These are phyloP conservation scores for Penicillium oxalicum DNA, from an alignment of 2,329 filamentous ascomycete genomes.

Conservation along the genomic window DNA sequence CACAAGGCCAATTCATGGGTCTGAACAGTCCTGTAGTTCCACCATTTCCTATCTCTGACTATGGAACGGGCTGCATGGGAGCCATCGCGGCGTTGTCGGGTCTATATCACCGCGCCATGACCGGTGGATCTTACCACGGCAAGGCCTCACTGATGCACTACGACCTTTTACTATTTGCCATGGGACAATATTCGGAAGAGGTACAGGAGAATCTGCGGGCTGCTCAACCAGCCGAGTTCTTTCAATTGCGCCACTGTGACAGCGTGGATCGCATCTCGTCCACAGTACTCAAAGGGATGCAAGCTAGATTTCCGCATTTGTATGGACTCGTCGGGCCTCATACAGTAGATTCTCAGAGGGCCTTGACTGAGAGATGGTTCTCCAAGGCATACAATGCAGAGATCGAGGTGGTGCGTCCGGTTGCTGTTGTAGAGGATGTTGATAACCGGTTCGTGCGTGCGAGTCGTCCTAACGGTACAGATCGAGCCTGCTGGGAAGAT, in stretches of 20 bases:
- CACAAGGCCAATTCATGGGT: conserved; percentile 39
- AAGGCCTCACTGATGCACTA: conserved; percentile 62
- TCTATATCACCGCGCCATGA: conserved; percentile 56
- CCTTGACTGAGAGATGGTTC: conserved; percentile 47
- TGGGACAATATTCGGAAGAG: conserved; percentile 51
- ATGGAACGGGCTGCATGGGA: conserved; percentile 67
- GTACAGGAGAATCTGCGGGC: conserved; percentile 50
- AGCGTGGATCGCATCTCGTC: conserved; percentile 62
- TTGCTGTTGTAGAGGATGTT: conserved; percentile 43
- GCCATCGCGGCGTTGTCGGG: conserved; percentile 61
- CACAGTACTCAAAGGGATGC: conserved; percentile 52
- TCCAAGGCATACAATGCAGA: conserved; percentile 39
- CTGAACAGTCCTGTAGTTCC: conserved; percentile 36
- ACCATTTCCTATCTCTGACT: conserved; percentile 53
- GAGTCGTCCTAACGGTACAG: conserved; percentile 49
- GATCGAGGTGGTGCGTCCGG: conserved; percentile 46
- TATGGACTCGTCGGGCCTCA: conserved; percentile 34
- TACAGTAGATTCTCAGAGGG: conserved; percentile 29
- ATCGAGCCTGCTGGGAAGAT: conserved; percentile 45
- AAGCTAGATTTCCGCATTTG: conserved; percentile 49
- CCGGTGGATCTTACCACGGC: conserved; percentile 62
- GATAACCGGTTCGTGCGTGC: conserved; percentile 46
- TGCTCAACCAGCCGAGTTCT: conserved; percentile 49
- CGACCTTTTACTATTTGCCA: conserved; percentile 58
- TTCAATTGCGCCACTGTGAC: conserved; percentile 53